Conservation (phyloP, 129 eudicot species). For the Artemisia annua region DNA sequence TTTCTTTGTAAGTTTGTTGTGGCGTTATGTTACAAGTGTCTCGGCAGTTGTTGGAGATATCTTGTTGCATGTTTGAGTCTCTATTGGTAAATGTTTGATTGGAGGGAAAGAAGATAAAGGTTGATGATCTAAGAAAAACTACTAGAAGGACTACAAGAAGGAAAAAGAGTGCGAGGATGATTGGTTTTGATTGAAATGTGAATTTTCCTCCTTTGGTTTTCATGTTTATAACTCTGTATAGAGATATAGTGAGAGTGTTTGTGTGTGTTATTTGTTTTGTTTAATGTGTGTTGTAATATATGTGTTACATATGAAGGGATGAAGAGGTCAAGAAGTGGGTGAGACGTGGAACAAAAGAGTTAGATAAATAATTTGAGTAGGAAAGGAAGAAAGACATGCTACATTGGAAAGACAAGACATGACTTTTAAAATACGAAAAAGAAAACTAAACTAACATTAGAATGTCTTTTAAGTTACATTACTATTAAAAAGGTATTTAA, state of each 20-base stretch:
- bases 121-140: slow-evolving; percentile 31
- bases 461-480: too few relatives aligned
- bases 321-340: slow-evolving; percentile 26
- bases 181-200: slow-evolving; percentile 30
- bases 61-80: slow-evolving; percentile 50
- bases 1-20: slow-evolving; percentile 66
- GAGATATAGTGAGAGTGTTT: neutral
- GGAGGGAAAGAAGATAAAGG: slow-evolving; percentile 31
- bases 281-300: neutral
- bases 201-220: slow-evolving; percentile 26
- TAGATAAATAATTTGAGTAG: slow-evolving; percentile 24
- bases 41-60: slow-evolving; percentile 48
- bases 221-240: slow-evolving; percentile 6
- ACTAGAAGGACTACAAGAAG: slow-evolving; percentile 31
- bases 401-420: neutral
- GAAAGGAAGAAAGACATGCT: slow-evolving; percentile 22
- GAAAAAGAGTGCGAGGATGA: slow-evolving; percentile 12
- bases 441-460: too few relatives aligned
- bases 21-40: slow-evolving; percentile 68
- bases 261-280: neutral
- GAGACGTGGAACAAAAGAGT: slow-evolving; percentile 31
- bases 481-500: too few relatives aligned
- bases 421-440: neutral
- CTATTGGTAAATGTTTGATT: neutral
- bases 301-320: slow-evolving; percentile 16